These are phyloP conservation scores for Cladophialophora immunda DNA, from an alignment of 2,329 filamentous ascomycete genomes.

Conservation along the genomic window DNA sequence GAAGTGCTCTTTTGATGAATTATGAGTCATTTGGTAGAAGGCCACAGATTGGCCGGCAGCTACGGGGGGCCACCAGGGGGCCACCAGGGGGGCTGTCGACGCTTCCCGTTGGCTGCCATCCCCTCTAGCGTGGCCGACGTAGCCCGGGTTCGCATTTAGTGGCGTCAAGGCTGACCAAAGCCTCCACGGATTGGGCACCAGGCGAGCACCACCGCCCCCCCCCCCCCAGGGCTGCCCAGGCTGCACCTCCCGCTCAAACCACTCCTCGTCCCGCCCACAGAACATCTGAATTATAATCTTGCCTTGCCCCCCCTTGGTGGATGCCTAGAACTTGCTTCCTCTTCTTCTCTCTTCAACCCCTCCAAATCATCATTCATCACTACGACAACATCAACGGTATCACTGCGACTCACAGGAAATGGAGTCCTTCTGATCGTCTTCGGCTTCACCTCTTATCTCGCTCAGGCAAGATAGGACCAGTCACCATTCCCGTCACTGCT, in stretches of 20 bases:
- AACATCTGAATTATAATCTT: slow-evolving; percentile 5
- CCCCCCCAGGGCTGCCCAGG: neutral
- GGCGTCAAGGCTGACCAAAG: slow-evolving; percentile 5
- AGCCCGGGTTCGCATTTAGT: neutral
- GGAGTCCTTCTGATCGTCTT: slow-evolving; percentile 43
- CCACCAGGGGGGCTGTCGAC: neutral
- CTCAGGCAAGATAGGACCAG: slow-evolving; percentile 44
- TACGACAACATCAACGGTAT: slow-evolving; percentile 23
- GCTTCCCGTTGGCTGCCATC: neutral
- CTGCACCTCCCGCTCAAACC: slow-evolving; percentile 26
- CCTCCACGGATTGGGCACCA: slow-evolving; percentile 4
- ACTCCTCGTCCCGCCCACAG: slow-evolving; percentile 36
- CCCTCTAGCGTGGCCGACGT: neutral
- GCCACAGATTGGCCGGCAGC: slow-evolving; percentile 1
- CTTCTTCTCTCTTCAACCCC: slow-evolving; percentile 33
- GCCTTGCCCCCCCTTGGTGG: neutral
- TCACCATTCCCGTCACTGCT: slow-evolving; percentile 25
- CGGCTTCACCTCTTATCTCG: slow-evolving; percentile 37
- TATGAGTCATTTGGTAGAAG: slow-evolving; percentile 1
- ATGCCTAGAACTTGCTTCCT: slow-evolving; percentile 18
- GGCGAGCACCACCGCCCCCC: neutral
- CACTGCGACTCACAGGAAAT: slow-evolving; percentile 43
- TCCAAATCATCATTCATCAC: slow-evolving; percentile 32
- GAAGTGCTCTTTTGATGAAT: neutral
- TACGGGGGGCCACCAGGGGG: neutral